Conservation (phyloP, 768 basidiomycete species). For the Trametes gibbosa region DNA sequence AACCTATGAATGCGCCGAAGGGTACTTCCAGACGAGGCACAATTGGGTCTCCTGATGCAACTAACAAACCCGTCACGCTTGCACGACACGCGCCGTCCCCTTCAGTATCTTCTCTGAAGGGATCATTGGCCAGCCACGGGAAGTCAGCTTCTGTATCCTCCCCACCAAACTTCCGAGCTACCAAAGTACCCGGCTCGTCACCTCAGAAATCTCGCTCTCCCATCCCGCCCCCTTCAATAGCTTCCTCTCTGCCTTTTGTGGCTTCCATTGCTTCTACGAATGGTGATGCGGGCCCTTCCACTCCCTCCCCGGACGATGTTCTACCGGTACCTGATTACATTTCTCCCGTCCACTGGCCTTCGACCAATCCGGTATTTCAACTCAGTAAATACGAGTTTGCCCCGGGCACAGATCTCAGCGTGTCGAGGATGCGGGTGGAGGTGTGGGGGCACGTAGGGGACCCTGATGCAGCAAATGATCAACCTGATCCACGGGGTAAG, state of each 20-base stretch:
- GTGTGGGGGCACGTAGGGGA: slow-evolving; percentile 48
- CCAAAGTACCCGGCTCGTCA: slow-evolving; percentile 19
- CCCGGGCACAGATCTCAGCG: slow-evolving; percentile 51
- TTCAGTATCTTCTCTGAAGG: not conserved
- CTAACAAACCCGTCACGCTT: slow-evolving; percentile 7
- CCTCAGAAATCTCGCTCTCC: slow-evolving; percentile 13
- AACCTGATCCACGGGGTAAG: not conserved
- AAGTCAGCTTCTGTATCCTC: slow-evolving; percentile 18
- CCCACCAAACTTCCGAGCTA: not conserved
- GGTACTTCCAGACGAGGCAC: slow-evolving; percentile 25
- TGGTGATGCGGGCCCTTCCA: not conserved
- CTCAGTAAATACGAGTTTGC: slow-evolving; percentile 61
- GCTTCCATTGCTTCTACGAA: not conserved
- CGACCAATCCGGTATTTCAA: slow-evolving; percentile 76
- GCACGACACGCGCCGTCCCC: slow-evolving; percentile 10
- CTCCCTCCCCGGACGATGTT: not conserved
- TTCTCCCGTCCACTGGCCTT: slow-evolving; percentile 76
- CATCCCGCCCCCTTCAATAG: slow-evolving; percentile 5
- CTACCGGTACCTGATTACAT: slow-evolving; percentile 57
- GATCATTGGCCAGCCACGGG: not conserved
- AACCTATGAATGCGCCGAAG: slow-evolving; percentile 9
- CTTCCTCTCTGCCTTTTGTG: not conserved
- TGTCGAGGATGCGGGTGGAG: slow-evolving; percentile 50
- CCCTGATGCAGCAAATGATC: not conserved
- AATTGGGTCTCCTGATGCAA: not conserved